These are phyloP conservation scores for Arachis monticola DNA, from an alignment of 331 rosid genomes.

Conservation along the genomic window DNA sequence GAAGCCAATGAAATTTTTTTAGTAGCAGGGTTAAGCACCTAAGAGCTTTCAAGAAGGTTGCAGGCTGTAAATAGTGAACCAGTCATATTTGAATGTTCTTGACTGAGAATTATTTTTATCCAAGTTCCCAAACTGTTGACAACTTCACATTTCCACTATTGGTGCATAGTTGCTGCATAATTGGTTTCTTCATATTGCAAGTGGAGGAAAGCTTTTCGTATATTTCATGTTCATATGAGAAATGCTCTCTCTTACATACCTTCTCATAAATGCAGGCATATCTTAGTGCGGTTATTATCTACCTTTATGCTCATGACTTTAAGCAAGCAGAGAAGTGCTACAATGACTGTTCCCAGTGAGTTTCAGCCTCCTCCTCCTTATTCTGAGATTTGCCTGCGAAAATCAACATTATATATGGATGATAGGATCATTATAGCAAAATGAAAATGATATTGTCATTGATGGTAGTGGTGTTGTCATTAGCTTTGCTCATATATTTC, in stretches of 20 bases:
- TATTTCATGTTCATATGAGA: neutral
- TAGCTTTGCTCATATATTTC: slow-evolving; percentile 27
- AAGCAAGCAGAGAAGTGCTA: slow-evolving; percentile 95
- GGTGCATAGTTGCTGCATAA: slow-evolving; percentile 3
- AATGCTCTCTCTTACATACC: slow-evolving; percentile 13
- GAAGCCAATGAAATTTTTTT: neutral
- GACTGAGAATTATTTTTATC: neutral
- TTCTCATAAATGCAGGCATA: slow-evolving; percentile 74
- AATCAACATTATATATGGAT: slow-evolving; percentile 20
- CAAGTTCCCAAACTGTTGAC: slow-evolving; percentile 3
- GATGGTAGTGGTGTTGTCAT: slow-evolving; percentile 1
- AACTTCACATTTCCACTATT: slow-evolving; percentile 11
- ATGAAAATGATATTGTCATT: neutral
- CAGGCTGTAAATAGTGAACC: neutral
- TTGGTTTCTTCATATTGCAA: slow-evolving; percentile 2
- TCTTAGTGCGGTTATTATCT: slow-evolving; percentile 76
- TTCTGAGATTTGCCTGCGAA: slow-evolving; percentile 23
- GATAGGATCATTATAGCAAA: neutral
- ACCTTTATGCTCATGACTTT: slow-evolving; percentile 82
- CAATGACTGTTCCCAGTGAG: slow-evolving; percentile 93
- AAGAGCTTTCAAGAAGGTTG: slow-evolving; percentile 14
- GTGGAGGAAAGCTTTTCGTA: neutral
- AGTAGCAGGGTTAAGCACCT: neutral
- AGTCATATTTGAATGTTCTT: neutral
- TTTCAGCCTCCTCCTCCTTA: slow-evolving; percentile 25